A percentile compares a stretch with the other conserved stretches of the same genome.
phyloP scores from a whole-genome alignment of 2,329 filamentous ascomycete genomes.

The Pyrenochaeta sp. region DNA sequence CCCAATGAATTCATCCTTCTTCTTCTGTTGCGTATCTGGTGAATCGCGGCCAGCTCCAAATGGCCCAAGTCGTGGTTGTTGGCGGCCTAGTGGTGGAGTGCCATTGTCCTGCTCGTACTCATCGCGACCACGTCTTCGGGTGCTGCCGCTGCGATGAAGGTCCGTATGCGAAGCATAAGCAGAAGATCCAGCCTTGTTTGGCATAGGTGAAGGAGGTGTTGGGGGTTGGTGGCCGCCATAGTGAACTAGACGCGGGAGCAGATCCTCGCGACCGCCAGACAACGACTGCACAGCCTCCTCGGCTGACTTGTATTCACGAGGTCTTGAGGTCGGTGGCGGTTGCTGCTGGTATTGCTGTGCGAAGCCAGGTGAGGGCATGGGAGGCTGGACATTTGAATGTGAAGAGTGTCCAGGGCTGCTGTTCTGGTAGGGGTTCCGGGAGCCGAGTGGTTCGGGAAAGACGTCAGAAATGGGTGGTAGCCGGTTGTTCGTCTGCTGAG shows the following conservation, averaged over 20 bases:
- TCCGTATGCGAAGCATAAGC: constrained; percentile 39
- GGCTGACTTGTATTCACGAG: constrained; percentile 90
- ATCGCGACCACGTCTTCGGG: constrained; percentile 78
- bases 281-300: constrained; percentile 94
- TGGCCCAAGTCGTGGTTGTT: constrained; percentile 61
- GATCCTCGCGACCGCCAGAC: constrained; percentile 87
- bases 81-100: constrained; percentile 80
- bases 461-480: constrained; percentile 94
- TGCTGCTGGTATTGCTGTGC: constrained; percentile 60
- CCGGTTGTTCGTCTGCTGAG: constrained; percentile 87
- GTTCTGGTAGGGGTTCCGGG: constrained; percentile 61
- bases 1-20: constrained; percentile 90
- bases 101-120: constrained; percentile 91
- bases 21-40: constrained; percentile 80
- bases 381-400: constrained; percentile 70
- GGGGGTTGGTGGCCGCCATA: constrained; percentile 94
- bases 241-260: constrained; percentile 92
- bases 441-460: constrained; percentile 78
- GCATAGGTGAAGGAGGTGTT: constrained; percentile 82
- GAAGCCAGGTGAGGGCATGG: constrained; percentile 80
- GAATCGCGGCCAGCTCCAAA: constrained; percentile 84
- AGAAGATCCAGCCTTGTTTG: constrained; percentile 50
- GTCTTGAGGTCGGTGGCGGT: constrained; percentile 63
- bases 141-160: constrained; percentile 62
- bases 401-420: constrained; percentile 71